Evolutionary conservation across 441 rosid genomes (phyloP).

Genomic region (Bocquillonia castaneifolia): DNA sequence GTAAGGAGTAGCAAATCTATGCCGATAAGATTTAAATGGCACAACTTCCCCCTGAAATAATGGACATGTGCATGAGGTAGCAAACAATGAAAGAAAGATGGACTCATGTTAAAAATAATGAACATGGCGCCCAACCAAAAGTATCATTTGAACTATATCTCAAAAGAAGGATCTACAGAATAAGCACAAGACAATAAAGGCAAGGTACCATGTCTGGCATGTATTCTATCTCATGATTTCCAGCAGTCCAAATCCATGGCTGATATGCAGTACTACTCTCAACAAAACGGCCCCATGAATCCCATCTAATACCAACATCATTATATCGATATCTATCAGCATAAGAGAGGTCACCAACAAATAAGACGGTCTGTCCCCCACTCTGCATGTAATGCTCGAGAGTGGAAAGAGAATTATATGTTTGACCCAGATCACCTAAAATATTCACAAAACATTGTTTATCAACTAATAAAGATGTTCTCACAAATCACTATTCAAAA

Average conservation of each 20-base stretch:
- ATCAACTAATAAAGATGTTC: conserved; percentile 10
- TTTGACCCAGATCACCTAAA: conserved; percentile 54
- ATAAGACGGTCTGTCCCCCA: conserved; percentile 41
- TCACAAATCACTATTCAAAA: background rate
- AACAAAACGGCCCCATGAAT: conserved; percentile 47
- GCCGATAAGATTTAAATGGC: conserved; percentile 41
- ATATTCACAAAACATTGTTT: conserved; percentile 9
- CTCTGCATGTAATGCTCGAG: conserved; percentile 44
- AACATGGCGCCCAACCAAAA: background rate
- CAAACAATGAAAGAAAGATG: background rate
- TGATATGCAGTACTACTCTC: conserved; percentile 50
- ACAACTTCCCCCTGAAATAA: conserved; percentile 35
- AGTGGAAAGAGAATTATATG: conserved; percentile 50
- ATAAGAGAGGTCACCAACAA: conserved; percentile 52
- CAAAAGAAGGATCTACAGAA: background rate
- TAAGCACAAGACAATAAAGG: background rate
- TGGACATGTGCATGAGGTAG: background rate
- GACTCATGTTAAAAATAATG: background rate
- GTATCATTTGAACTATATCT: background rate
- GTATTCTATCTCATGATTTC: conserved; percentile 55
- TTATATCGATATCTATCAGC: conserved; percentile 43
- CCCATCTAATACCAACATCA: conserved; percentile 48
- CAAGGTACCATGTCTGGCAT: conserved; percentile 39
- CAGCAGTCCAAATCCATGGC: conserved; percentile 55
- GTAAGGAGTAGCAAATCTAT: conserved; percentile 41